These are phyloP conservation scores for Monosporascus sp. DNA, from an alignment of 2,329 filamentous ascomycete species.

Conservation along the genomic window DNA sequence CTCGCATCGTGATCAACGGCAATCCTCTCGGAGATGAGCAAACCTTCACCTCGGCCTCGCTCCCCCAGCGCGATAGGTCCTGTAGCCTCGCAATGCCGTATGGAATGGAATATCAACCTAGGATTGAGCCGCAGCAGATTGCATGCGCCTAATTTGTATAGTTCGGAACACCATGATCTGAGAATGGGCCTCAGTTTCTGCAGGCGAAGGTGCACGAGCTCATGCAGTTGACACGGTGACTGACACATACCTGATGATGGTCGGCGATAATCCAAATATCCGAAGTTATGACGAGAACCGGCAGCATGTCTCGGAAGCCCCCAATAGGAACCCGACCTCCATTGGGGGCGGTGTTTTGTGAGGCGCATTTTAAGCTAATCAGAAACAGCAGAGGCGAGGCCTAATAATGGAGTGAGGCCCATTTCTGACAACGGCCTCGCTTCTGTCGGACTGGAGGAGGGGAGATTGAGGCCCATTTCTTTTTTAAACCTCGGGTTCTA, in stretches of 20 bases:
- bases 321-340: not conserved
- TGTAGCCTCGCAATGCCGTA: not conserved
- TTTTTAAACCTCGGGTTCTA: not conserved
- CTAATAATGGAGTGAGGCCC: not conserved
- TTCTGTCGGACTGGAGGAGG: not conserved
- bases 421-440: not conserved
- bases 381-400: not conserved
- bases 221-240: too few relatives aligned
- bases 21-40: not conserved
- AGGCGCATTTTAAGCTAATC: not conserved
- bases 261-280: not conserved
- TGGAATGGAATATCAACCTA: too few relatives aligned
- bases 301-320: not conserved
- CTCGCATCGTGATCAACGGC: not conserved
- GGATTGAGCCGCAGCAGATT: not conserved
- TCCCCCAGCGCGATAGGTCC: not conserved
- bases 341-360: not conserved
- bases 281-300: not conserved
- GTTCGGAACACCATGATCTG: not conserved
- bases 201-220: not conserved
- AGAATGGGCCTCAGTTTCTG: not conserved
- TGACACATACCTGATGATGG: too few relatives aligned
- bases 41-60: not conserved
- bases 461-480: not conserved
- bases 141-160: not conserved